Percentiles rank a stretch among this genome's conserved stretches.
These are phyloP conservation scores for Lyophyllum semitale DNA, from an alignment of 768 basidiomycete species.

Conservation along the genomic window DNA sequence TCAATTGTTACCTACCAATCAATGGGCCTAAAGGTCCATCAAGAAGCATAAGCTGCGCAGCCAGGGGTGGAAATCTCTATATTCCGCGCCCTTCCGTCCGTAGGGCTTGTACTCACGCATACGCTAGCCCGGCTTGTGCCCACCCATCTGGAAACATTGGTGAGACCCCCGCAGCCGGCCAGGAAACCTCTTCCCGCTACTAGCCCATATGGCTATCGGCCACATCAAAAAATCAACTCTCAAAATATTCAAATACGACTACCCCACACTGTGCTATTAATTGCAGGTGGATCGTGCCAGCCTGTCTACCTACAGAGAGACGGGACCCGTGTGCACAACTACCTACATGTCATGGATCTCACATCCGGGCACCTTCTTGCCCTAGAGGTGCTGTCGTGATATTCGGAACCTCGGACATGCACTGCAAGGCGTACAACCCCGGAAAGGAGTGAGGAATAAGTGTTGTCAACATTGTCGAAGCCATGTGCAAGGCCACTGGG, in stretches of 20 bases:
- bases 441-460: constrained; percentile 92
- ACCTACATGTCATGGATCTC: constrained; percentile 90
- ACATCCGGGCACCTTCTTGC: constrained; percentile 94
- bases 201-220: constrained; percentile 94
- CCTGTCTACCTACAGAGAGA: constrained; percentile 53
- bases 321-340: constrained; percentile 97
- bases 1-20: too few species aligned
- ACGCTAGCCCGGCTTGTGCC: constrained; percentile 88
- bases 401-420: constrained; percentile 58
- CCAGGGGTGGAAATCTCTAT: too few species aligned
- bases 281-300: neutral
- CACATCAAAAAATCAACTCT: constrained; percentile 68
- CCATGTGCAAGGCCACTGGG: constrained; percentile 90
- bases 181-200: constrained; percentile 89
- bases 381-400: constrained; percentile 73
- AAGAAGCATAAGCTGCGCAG: too few species aligned
- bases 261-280: constrained; percentile 78
- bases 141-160: constrained; percentile 95
- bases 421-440: constrained; percentile 95
- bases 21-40: too few species aligned
- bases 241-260: constrained; percentile 95
- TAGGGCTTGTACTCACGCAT: neutral
- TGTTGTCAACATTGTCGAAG: constrained; percentile 91
- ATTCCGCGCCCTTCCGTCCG: neutral
- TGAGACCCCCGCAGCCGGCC: constrained; percentile 95